These are phyloP conservation scores for Periconia macrospinosa DNA, from an alignment of 2,329 filamentous ascomycete genomes.

Conservation along the genomic window DNA sequence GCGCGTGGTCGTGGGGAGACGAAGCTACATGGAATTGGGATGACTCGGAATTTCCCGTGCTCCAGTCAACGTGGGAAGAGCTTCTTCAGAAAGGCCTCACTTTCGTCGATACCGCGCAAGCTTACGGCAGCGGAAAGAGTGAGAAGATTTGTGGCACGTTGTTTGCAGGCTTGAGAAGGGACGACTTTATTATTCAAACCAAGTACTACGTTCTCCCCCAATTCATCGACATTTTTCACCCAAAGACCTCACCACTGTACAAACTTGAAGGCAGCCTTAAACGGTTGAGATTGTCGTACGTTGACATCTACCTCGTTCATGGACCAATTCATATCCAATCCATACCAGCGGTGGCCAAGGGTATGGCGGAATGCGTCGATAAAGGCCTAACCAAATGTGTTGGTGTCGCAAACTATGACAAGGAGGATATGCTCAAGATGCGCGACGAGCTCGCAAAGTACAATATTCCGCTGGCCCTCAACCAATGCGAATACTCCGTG, in stretches of 20 bases:
- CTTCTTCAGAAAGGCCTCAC: slow-evolving; percentile 42
- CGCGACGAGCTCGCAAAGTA: slow-evolving; percentile 7
- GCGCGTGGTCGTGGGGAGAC: slow-evolving; percentile 31
- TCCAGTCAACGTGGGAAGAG: slow-evolving; percentile 44
- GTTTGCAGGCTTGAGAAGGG: slow-evolving; percentile 36
- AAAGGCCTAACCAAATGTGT: slow-evolving; percentile 45
- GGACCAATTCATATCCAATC: slow-evolving; percentile 47
- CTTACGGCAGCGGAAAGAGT: slow-evolving; percentile 47
- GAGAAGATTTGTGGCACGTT: slow-evolving; percentile 47
- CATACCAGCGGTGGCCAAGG: slow-evolving; percentile 45
- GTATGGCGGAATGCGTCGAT: slow-evolving; percentile 48
- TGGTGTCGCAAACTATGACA: slow-evolving; percentile 49
- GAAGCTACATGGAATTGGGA: slow-evolving; percentile 34
- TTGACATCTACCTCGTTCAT: slow-evolving; percentile 49
- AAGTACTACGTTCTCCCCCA: slow-evolving; percentile 43
- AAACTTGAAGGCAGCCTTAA: slow-evolving; percentile 43
- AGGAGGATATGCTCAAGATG: slow-evolving; percentile 12
- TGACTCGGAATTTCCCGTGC: slow-evolving; percentile 34
- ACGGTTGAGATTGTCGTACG: slow-evolving; percentile 44
- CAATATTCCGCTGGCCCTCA: slow-evolving; percentile 46
- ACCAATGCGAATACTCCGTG: slow-evolving; percentile 30
- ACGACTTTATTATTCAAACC: slow-evolving; percentile 46
- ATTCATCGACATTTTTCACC: slow-evolving; percentile 35
- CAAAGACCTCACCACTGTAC: slow-evolving; percentile 37
- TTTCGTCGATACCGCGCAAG: slow-evolving; percentile 51